Evolutionary conservation across 1,139 yeast species (phyloP).

Genomic region (Blastobotrys ciferrii): DNA sequence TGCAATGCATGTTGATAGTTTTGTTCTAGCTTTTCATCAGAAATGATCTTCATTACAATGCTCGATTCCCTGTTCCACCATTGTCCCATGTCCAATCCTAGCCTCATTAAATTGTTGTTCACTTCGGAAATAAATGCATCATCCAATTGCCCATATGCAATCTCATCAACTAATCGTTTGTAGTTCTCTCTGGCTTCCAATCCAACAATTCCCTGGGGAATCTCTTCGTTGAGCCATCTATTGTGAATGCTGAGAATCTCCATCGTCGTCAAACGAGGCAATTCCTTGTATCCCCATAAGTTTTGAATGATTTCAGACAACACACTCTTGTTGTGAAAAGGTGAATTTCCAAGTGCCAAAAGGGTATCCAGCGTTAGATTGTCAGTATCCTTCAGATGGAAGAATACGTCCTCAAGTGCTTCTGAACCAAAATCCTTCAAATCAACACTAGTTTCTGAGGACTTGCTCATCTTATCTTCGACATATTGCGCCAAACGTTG

Average conservation of each 20-base stretch:
- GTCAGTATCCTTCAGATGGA: conserved; percentile 20
- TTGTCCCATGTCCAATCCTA: conserved; percentile 4
- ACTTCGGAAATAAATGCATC: conserved; percentile 4
- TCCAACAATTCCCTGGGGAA: neutral
- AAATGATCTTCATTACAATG: neutral
- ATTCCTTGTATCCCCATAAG: conserved; percentile 5
- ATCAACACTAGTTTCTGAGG: conserved; percentile 22
- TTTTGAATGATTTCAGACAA: neutral
- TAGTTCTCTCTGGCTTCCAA: conserved; percentile 5
- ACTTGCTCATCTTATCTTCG: conserved; percentile 22
- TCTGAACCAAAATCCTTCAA: conserved; percentile 1
- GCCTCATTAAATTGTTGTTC: neutral
- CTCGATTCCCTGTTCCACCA: neutral
- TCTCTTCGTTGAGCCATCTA: conserved; percentile 2
- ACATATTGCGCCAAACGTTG: conserved; percentile 17
- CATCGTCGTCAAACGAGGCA: neutral
- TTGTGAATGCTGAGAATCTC: conserved; percentile 2
- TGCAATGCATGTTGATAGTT: conserved; percentile 13
- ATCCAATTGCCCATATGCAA: neutral
- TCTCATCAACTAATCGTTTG: conserved; percentile 5
- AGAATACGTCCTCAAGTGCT: conserved; percentile 12
- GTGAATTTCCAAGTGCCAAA: conserved; percentile 12
- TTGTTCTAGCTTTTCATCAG: conserved; percentile 1
- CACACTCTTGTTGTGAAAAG: neutral
- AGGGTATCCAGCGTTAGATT: neutral